phyloP scores from a whole-genome alignment of 176 grass and related monocot genomes.

The Zoysia japonica region DNA sequence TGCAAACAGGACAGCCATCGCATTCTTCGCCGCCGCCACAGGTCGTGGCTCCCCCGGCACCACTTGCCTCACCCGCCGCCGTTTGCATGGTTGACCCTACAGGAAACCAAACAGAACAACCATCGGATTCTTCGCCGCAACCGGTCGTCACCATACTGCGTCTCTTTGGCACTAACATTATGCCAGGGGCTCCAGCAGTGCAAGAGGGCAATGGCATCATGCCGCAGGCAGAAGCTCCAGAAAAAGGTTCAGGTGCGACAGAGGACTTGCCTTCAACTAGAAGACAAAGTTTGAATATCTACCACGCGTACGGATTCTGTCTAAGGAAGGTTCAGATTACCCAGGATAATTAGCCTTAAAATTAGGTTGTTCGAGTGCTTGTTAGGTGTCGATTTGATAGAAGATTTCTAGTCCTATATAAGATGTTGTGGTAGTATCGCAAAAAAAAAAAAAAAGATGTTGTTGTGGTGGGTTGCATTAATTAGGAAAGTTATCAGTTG shows the following conservation, averaged over 20 bases:
- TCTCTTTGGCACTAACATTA: constrained; percentile 31
- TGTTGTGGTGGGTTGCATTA: no score
- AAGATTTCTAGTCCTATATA: no score
- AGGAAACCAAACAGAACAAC: neutral
- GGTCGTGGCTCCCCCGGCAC: neutral
- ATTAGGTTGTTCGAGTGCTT: no score
- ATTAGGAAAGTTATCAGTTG: no score
- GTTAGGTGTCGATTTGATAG: no score
- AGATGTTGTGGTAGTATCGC: no score
- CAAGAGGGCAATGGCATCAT: neutral
- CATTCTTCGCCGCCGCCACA: neutral
- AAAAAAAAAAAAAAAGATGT: no score
- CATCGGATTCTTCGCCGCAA: neutral
- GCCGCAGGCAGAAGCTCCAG: neutral
- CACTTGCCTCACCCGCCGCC: neutral
- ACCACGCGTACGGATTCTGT: no score
- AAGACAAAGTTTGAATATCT: no score
- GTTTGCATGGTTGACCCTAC: neutral
- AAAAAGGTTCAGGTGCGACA: neutral
- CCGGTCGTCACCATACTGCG: neutral
- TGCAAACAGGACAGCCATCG: neutral
- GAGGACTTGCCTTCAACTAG: neutral
- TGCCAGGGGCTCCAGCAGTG: neutral
- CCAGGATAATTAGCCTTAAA: no score
- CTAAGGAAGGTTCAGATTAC: no score